phyloP scores from a whole-genome alignment of 768 basidiomycete genomes.

The Lyophyllum decastes region DNA sequence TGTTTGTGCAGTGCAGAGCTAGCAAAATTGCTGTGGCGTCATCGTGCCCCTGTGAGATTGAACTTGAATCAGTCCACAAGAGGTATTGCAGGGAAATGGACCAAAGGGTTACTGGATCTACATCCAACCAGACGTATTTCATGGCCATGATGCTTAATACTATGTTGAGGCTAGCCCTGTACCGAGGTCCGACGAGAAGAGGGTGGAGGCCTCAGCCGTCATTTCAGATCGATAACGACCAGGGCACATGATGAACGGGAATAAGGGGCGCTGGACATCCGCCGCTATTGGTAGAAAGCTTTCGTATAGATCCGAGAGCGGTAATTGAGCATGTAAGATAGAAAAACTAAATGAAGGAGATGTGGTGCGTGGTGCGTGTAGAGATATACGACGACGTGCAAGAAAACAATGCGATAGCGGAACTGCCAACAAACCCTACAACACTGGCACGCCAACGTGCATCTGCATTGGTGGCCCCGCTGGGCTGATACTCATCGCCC shows the following conservation, averaged over 20 bases:
- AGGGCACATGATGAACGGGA: background rate
- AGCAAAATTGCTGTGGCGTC: slow-evolving; percentile 85
- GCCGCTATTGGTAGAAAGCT: too few relatives aligned
- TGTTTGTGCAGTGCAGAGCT: slow-evolving; percentile 63
- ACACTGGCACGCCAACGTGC: slow-evolving; percentile 18
- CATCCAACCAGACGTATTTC: slow-evolving; percentile 62
- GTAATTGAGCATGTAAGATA: background rate
- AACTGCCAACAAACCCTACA: slow-evolving; percentile 1
- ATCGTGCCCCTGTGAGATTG: slow-evolving; percentile 70
- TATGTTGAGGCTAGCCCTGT: background rate
- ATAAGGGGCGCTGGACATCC: background rate
- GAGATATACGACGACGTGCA: background rate
- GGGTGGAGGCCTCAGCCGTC: background rate
- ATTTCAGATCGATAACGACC: background rate
- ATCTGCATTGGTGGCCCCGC: slow-evolving; percentile 18
- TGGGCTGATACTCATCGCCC: slow-evolving; percentile 86
- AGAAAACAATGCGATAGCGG: slow-evolving; percentile 10
- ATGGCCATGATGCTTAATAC: slow-evolving; percentile 10
- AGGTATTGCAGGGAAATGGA: background rate
- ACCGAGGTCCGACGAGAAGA: background rate
- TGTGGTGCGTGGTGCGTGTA: background rate
- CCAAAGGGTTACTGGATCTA: slow-evolving; percentile 57
- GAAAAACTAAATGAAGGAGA: background rate
- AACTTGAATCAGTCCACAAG: background rate
- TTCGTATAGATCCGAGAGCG: too few relatives aligned